These are phyloP conservation scores for Acacia concinna DNA, from an alignment of 331 rosid species.

Conservation along the genomic window DNA sequence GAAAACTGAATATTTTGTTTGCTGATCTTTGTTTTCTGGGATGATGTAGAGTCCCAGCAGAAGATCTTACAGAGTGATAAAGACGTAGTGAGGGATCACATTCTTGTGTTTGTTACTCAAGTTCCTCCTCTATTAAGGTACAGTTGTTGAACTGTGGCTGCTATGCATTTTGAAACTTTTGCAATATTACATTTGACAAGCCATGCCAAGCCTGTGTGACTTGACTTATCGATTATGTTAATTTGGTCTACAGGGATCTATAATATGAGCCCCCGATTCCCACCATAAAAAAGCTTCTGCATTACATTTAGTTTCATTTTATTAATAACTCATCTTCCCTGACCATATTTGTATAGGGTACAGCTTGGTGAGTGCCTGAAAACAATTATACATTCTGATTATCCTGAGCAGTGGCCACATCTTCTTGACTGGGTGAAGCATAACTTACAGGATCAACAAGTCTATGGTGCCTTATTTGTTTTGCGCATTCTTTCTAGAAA, in stretches of 20 bases:
- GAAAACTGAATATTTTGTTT: slow-evolving; percentile 12
- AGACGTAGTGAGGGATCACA: slow-evolving; percentile 74
- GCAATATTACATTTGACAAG: background rate
- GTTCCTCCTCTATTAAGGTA: slow-evolving; percentile 93
- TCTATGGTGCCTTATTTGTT: slow-evolving; percentile 86
- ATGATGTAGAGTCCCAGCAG: slow-evolving; percentile 63
- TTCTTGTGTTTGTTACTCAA: slow-evolving; percentile 76
- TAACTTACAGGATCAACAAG: slow-evolving; percentile 85
- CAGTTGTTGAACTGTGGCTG: slow-evolving; percentile 1
- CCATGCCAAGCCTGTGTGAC: background rate
- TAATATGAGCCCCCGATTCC: background rate
- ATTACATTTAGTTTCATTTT: background rate
- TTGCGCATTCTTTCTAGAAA: slow-evolving; percentile 92
- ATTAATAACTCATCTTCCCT: background rate
- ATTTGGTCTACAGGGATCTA: slow-evolving; percentile 1
- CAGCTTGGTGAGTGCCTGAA: slow-evolving; percentile 97
- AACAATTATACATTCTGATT: slow-evolving; percentile 84
- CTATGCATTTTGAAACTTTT: background rate
- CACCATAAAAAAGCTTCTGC: too few relatives aligned
- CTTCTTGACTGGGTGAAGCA: slow-evolving; percentile 96
- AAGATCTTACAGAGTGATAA: slow-evolving; percentile 77
- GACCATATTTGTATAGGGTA: slow-evolving; percentile 52
- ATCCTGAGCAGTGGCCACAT: slow-evolving; percentile 94
- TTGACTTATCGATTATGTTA: too few relatives aligned
- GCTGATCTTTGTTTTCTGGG: slow-evolving; percentile 25